Evolutionary conservation across 148 eudicot species (phyloP).

Genomic region (Nyssa sinensis): DNA sequence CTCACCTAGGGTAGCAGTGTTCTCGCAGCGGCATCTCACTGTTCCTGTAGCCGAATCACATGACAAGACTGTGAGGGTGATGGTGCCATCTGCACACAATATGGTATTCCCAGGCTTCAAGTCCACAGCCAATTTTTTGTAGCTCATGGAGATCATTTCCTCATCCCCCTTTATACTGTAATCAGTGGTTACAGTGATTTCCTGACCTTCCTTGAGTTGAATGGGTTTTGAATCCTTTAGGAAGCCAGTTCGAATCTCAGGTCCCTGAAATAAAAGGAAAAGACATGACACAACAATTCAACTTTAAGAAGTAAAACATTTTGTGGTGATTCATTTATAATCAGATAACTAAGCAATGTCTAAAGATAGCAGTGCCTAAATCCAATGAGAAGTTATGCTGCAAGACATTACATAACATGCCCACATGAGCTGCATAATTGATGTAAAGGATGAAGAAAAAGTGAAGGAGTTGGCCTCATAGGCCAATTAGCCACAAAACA

Average conservation of each 20-base stretch:
- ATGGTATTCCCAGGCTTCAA: constrained; percentile 61
- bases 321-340: neutral
- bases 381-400: neutral
- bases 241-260: constrained; percentile 79
- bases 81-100: constrained; percentile 74
- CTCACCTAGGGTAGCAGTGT: constrained; percentile 58
- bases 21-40: constrained; percentile 67
- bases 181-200: constrained; percentile 56
- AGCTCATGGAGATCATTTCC: constrained; percentile 60
- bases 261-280: constrained; percentile 44
- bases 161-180: constrained; percentile 54
- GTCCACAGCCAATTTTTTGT: constrained; percentile 59
- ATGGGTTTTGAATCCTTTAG: constrained; percentile 57
- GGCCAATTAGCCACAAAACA: neutral
- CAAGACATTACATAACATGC: neutral
- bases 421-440: neutral
- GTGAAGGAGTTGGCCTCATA: neutral
- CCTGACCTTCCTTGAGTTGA: constrained; percentile 62
- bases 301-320: neutral
- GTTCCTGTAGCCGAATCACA: constrained; percentile 57
- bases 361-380: neutral
- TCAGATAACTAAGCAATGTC: neutral
- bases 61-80: constrained; percentile 59
- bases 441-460: neutral
- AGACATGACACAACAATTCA: neutral